Base-by-base conservation (phyloP, 1,284 basidiomycete genomes). In the Termitomyces sp. region DNA sequence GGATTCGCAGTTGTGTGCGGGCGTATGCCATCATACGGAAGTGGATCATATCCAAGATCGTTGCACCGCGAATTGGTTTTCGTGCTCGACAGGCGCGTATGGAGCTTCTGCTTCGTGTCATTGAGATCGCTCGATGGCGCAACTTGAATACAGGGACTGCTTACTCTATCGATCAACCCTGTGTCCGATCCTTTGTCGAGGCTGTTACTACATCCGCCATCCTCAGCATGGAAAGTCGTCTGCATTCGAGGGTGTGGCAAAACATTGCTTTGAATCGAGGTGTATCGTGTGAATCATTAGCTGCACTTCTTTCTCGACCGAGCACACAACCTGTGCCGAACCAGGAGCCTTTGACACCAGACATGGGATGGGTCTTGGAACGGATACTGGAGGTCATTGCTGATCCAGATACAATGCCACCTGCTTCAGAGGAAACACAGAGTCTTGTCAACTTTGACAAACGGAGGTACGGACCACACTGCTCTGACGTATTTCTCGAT, bases 351-450 rank as follows among this genome's bases (percentile, higher is more conserved):
- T 68, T 90, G 50, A 82, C 83, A 9, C 78, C 86, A 13, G 89
- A 91, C 62, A 78, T 89, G 57, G 88, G 86, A 7, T 92, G 89
- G 88, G 67, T 91, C 39, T 66, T 91, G 54, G 89, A 92, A 65
- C 79, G 86, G 43, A 77, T 91, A 64, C 69, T 91, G 21, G 89
- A 91, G 65, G 73, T 91, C 34, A 79, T 89, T 53, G 82, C 83
- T 40, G 76, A 84, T 51, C 82, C 86, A 3, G 88, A 91, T 62
- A 73, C 82, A n/a, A 66, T 88, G n/a, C 77, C 83, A 46, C 73
- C 79, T 13, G 63, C 72, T 3, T 65, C 71, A 14, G 73, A 76
- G 35, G 79, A 81, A 55, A 72, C 73, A 19, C 74, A 78, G 34
- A 78, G 71, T 35, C 76, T 91, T 35, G 77, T 92, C 48, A 91